Evolutionary conservation across 139 green algal genomes (phyloP).

Genomic region (Haematococcus lacustris): DNA sequence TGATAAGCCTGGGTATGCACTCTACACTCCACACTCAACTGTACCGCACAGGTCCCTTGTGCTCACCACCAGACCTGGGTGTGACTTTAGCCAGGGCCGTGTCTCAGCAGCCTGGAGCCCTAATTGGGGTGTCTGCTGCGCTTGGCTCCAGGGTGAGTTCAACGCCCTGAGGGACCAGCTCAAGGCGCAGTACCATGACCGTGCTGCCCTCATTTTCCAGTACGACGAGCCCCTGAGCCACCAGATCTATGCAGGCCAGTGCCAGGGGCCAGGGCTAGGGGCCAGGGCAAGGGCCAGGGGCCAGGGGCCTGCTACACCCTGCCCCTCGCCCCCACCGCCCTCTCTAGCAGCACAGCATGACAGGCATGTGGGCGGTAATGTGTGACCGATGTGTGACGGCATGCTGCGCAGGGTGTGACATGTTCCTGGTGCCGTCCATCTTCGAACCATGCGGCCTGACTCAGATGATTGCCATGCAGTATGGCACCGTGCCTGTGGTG

Average conservation of each 20-base stretch:
- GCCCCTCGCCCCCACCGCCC: no score
- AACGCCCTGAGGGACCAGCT: constrained; percentile 64
- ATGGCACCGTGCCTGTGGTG: constrained; percentile 80
- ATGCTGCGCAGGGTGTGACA: constrained; percentile 53
- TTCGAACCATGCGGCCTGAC: constrained; percentile 90
- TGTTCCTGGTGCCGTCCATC: constrained; percentile 95
- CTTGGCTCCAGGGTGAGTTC: constrained; percentile 68
- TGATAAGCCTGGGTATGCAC: no score
- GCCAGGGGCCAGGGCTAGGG: no score
- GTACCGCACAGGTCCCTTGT: no score
- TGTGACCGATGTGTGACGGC: no score
- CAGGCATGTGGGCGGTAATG: no score
- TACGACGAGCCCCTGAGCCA: constrained; percentile 96
- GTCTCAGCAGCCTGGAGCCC: not conserved
- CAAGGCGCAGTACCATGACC: constrained; percentile 64
- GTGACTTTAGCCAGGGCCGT: no score
- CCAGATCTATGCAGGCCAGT: constrained; percentile 74
- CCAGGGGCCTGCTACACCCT: no score
- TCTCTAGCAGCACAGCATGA: no score
- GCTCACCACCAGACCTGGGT: no score
- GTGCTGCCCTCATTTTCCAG: constrained; percentile 62
- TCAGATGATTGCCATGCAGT: constrained; percentile 30
- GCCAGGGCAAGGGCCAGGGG: no score
- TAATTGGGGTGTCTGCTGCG: not conserved
- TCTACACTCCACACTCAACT: no score